A percentile compares a stretch with the other conserved stretches of the same genome.
phyloP scores from a whole-genome alignment of 768 basidiomycete species.

The Boletellus emodensis region DNA sequence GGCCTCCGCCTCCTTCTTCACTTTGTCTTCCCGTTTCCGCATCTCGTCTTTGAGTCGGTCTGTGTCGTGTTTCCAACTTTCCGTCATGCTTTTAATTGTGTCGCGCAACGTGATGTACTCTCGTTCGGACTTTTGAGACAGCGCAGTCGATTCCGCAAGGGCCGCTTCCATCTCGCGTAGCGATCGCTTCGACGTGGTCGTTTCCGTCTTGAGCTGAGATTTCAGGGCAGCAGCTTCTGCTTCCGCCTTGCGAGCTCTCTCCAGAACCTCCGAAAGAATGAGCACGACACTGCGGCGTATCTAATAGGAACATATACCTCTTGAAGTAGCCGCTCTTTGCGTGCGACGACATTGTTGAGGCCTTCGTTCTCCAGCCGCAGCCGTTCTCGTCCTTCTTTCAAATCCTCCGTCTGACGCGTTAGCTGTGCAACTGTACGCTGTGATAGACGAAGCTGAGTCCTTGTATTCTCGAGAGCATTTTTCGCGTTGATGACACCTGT shows the following conservation, averaged over 20 bases:
- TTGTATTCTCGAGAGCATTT: slow-evolving; percentile 83
- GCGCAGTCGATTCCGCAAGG: slow-evolving; percentile 67
- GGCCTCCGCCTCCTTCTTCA: slow-evolving; percentile 62
- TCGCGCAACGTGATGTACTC: slow-evolving; percentile 80
- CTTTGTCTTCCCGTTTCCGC: slow-evolving; percentile 65
- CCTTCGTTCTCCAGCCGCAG: slow-evolving; percentile 83
- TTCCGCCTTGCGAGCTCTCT: slow-evolving; percentile 84
- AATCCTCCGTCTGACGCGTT: slow-evolving; percentile 81
- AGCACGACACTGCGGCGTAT: not conserved
- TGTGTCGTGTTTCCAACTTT: slow-evolving; percentile 71
- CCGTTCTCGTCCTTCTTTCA: slow-evolving; percentile 83
- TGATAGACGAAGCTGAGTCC: slow-evolving; percentile 72
- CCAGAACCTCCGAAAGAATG: slow-evolving; percentile 51
- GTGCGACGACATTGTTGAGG: slow-evolving; percentile 79
- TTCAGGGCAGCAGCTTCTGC: slow-evolving; percentile 66
- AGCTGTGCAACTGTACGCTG: slow-evolving; percentile 82
- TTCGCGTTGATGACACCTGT: slow-evolving; percentile 75
- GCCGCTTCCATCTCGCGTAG: slow-evolving; percentile 77
- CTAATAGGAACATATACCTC: slow-evolving; percentile 49
- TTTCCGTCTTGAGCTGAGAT: slow-evolving; percentile 69
- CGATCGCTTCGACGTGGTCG: slow-evolving; percentile 65
- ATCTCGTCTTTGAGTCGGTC: slow-evolving; percentile 72
- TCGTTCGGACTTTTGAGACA: slow-evolving; percentile 76
- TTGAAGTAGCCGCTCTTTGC: slow-evolving; percentile 83
- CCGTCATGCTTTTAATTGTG: slow-evolving; percentile 66